Percentiles rank a stretch among this genome's conserved stretches.
Evolutionary conservation across 139 green algal genomes (phyloP).

Genomic region (Trebouxia sp.): DNA sequence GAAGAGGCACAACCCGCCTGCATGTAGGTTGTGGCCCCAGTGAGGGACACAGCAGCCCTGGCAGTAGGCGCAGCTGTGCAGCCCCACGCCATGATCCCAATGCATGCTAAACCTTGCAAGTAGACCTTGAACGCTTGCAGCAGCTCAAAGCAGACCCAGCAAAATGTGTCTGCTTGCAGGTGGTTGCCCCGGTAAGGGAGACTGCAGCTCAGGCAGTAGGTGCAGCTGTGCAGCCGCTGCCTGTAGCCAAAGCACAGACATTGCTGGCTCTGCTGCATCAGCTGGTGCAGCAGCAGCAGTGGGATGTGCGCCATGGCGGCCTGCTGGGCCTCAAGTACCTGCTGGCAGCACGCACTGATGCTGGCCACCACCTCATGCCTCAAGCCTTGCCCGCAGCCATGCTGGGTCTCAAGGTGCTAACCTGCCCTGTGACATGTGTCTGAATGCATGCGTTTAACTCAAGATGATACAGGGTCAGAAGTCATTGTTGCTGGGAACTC

Average conservation of each 20-base stretch:
- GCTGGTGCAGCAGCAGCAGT: conserved; percentile 53
- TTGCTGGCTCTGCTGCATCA: conserved; percentile 46
- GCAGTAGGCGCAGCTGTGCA: too few species aligned
- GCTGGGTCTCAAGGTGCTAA: conserved; percentile 58
- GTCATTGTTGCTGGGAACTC: not conserved
- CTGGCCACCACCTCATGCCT: conserved; percentile 56
- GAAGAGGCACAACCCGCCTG: too few species aligned
- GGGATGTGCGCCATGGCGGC: conserved; percentile 72
- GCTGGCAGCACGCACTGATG: conserved; percentile 64
- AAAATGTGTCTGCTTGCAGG: too few species aligned
- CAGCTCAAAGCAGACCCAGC: too few species aligned
- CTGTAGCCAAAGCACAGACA: not conserved
- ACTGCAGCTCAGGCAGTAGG: conserved; percentile 93
- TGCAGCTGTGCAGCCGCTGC: conserved; percentile 42
- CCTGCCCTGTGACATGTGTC: not conserved
- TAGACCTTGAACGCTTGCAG: too few species aligned
- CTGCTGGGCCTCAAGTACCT: conserved; percentile 93
- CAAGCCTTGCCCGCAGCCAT: conserved; percentile 60
- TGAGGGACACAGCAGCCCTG: too few species aligned
- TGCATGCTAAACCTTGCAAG: too few species aligned
- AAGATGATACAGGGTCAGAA: too few species aligned
- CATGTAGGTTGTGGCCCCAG: not conserved
- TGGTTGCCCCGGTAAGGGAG: conserved; percentile 91
- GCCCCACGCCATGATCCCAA: too few species aligned
- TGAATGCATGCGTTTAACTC: not conserved